Base-by-base conservation (phyloP, 805 yeast genomes). In the Metschnikowia colocasiae region DNA sequence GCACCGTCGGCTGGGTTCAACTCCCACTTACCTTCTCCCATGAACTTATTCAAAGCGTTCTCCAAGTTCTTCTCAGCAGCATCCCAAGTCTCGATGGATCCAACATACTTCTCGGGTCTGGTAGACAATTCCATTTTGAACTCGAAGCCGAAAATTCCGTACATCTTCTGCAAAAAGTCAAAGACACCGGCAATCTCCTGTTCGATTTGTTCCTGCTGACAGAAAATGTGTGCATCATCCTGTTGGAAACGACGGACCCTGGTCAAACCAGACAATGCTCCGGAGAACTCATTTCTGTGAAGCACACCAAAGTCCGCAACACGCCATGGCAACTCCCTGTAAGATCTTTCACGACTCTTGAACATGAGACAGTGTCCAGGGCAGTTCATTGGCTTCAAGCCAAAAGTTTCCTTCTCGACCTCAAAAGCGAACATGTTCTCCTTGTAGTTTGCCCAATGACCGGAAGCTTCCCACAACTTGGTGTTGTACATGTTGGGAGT, bases 241-340 rank as follows among this genome's bases (percentile, higher is more conserved):
- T 92, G 99, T 72, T 92, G 99, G 87, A 92, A 92, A 72, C 98
- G 83, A 75, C 99, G 87, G 40, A 94, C 98, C 74, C 99, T 86
- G 47, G 99, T 94, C 68, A 92, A 82, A 30, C 77, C 77, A 35
- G 97, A 82, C 57, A 92, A 77, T 10, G 98, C 97, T 71, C 98
- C 98, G 35, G 94, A 83, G 59, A 85, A 87, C 71, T 92, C 99
- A 68, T 92, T 92, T 78, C 99, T 84, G 76, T 92, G 99, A 58
- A 92, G 79, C 46, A 92, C 97, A 71, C 97, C 97, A 56, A 91
- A 91, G 69, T 92, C 99, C 50, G 98, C 97, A 72, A 89, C 95
- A 78, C 99, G 87, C 95, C 96, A 87, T 62, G 99, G 99, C 68
- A 92, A 77, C 71, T 94, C 98, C 66, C 97, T 81, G 74, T 94